Base-by-base conservation (phyloP, 2,329 filamentous ascomycete genomes). In the Hysterium pulicare region DNA sequence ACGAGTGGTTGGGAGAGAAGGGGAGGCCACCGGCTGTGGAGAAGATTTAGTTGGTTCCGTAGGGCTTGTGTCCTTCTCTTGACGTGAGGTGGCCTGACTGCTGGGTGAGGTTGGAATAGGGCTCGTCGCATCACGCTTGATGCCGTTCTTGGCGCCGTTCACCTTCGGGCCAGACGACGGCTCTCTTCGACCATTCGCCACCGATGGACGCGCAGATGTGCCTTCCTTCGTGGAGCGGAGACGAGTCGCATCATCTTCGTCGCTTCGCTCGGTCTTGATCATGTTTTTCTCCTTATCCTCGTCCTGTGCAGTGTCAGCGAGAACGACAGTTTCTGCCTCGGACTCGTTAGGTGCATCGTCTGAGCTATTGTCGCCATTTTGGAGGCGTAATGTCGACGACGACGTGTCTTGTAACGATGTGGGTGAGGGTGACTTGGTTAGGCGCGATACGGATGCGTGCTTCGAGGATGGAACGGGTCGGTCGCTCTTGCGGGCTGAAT, bases 271-370 rank as follows among this genome's bases (percentile, higher is more conserved):
- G 20, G 56, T 62, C 56, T 69, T 70, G 58, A 69, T 66, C 49
- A 57, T 67, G 48, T 61, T 64, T 48, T 65, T 61, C 41, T 63
- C 60, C 35, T 61, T 53, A 41, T 63, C 61, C 52, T 72, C 67
- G 47, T 70, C 64, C 23, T 68, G 63, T 22, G 38, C 40, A 37
- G 54, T 48, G 50, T 52, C 49, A n/a, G 62, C 68, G 37, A 73
- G 63, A 28, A 75, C 70, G 44, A 74, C 67, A 23, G 73, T 75
- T 59, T 75, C 73, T 39, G 72, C 73, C 57, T 76, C 73, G 13
- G 71, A 74, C 50, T 72, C 69, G 49, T 67, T 67, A 40, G 65
- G 61, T 24, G 61, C 67, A 45, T 69, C 63, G 34, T 60, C 56
- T 31, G 52, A 47, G 44, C 48, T 38, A 42, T 54, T 46, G 48